Base-by-base conservation (phyloP, 352 stramenopile genomes). In the Phytophthora parvispora region DNA sequence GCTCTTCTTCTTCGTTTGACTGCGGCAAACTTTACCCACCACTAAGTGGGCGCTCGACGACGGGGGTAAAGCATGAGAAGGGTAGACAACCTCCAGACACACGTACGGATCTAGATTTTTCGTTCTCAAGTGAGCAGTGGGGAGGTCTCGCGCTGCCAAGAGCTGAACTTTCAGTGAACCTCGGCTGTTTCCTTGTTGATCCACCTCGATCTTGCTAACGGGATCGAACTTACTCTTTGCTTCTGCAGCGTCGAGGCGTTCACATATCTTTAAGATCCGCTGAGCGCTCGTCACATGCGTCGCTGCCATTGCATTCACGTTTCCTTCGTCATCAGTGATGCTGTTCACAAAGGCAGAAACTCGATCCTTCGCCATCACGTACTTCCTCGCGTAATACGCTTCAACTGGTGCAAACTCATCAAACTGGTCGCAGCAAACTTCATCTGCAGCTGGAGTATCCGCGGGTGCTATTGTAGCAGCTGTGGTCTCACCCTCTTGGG, bases 31-130 rank as follows among this genome's bases (percentile, higher is more conserved):
- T 32, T 64, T 68, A n/a, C 28, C 72, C 2, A 34, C 25, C 3
- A 59, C 43, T 8, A 62, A 38, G 28, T 78, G 48, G 6, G 18
- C 27, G 7, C 40, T 74, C 20, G 22, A 29, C 20, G 45, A 42
- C n/a, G 43, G 43, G 20, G 69, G 47, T 32, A 76, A 9, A 36
- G 42, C 72, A 29, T 72, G 81, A 13, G 32, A 64, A 18, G 83
- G 81, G 56, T 91, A 93, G 3, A 92, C 73, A n/a, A 93, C 67
- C 53, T 91, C 80, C 2, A 93, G 25, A 27, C 67, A 74, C 20
- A 92, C 86, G 59, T 91, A 92, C 16, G 86, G 83, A 49, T 93
- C 86, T 29, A 92, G 50, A 49, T 89, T 93, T 68, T 93, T 92
- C 4, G 84, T 92, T 5, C 83, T 58, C 16, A 93, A 72, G 55